Evolutionary conservation across 2,329 filamentous ascomycete genomes (phyloP).

Genomic region (Cytospora piceae): DNA sequence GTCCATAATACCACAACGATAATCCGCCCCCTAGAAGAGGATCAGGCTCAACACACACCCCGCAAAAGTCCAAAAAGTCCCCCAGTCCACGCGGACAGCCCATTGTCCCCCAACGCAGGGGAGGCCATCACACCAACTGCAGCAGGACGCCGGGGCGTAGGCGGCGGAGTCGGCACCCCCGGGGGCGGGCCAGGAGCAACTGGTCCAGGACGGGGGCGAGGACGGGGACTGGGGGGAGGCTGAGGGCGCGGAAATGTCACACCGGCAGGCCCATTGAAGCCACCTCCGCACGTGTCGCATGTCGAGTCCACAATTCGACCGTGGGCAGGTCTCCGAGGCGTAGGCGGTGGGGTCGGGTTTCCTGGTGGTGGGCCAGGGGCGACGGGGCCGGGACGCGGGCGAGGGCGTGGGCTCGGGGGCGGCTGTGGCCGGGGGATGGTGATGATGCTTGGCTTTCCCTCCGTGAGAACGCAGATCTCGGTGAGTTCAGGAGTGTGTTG

Average conservation of each 20-base stretch:
- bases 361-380: conserved; percentile 21
- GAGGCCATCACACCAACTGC: background rate
- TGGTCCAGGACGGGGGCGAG: conserved; percentile 25
- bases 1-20: background rate
- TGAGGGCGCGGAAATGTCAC: conserved; percentile 11
- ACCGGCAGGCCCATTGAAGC: background rate
- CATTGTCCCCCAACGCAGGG: background rate
- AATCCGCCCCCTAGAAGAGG: background rate
- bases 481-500: background rate
- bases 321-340: conserved; percentile 13
- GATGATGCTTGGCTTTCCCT: conserved; percentile 5
- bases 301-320: background rate
- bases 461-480: conserved; percentile 8
- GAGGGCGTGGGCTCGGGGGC: conserved; percentile 26
- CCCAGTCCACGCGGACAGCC: background rate
- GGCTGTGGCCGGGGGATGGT: conserved; percentile 21
- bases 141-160: conserved; percentile 17
- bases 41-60: background rate
- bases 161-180: conserved; percentile 26
- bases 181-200: conserved; percentile 22
- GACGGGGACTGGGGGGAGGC: conserved; percentile 25
- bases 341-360: conserved; percentile 24
- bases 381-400: conserved; percentile 24
- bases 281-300: background rate
- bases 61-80: background rate